Evolutionary conservation across 257 asterid species (phyloP).

Genomic region (Thymus quinquecostatus): DNA sequence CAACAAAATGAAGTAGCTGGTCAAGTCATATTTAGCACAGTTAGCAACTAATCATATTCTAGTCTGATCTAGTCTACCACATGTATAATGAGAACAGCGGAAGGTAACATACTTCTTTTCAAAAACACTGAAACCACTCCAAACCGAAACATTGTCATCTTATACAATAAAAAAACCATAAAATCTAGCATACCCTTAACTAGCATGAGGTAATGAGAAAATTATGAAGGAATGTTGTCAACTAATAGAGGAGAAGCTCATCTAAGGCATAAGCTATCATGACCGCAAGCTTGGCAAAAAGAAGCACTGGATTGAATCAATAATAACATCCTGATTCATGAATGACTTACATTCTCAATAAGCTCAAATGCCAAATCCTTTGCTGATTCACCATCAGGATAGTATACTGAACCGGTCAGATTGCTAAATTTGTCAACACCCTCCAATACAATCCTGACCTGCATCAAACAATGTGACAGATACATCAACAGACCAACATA

Average conservation of each 20-base stretch:
- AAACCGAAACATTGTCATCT: not conserved
- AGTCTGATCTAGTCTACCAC: not conserved
- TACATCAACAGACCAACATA: conserved; percentile 18
- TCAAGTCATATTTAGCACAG: conserved; percentile 1
- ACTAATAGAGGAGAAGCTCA: conserved; percentile 2
- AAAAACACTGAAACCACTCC: conserved; percentile 1
- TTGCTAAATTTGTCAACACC: conserved; percentile 94
- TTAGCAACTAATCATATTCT: not conserved
- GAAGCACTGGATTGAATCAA: not conserved
- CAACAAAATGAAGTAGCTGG: not conserved
- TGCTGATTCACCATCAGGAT: conserved; percentile 88
- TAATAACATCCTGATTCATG: not conserved
- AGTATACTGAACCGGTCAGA: conserved; percentile 83
- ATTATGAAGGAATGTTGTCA: not conserved
- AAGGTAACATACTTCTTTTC: not conserved
- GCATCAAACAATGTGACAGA: conserved; percentile 36
- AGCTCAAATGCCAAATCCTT: conserved; percentile 92
- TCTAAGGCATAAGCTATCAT: conserved; percentile 5
- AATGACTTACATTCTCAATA: conserved; percentile 71
- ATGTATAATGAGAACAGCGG: not conserved
- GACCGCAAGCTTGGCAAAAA: not conserved
- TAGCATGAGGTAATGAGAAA: not conserved
- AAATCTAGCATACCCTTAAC: not conserved
- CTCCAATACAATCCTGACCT: conserved; percentile 95
- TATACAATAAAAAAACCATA: not conserved